Base-by-base conservation (phyloP, 2,329 filamentous ascomycete genomes). In the Arthrobotrys conoides region DNA sequence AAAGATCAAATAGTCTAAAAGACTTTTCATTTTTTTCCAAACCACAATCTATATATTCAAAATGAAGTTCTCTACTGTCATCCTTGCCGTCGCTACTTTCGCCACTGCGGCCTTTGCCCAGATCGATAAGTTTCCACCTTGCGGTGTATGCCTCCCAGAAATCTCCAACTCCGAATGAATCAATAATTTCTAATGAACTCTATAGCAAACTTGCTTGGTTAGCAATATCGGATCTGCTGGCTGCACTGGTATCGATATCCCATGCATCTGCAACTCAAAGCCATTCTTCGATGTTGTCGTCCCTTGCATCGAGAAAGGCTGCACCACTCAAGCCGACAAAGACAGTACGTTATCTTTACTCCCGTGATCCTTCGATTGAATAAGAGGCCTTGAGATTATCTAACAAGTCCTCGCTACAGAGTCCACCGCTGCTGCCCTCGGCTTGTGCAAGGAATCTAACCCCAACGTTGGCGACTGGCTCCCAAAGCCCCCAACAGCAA, bases 21-120 rank as follows among this genome's bases (percentile, higher is more conserved):
- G 63, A 67, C 55, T 71, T 44, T 46, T 67, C 57, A 36, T 49
- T 67, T 27, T 48, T 36, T 12, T n/a, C n/a, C n/a, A n/a, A 59
- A 27, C 41, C 14, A 14, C 41, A 55, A 51, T 9, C 8, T 24
- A 67, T 24, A 67, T 22, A 57, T 70, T 57, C 72, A 76, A 69
- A 76, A 82, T 81, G 81, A 82, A 82, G 72, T 70, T 80, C 78
- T 81, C 76, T 68, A 65, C 76, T 68, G 48, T 80, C 77, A 70
- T 73, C 68, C 24, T 81, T 38, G 63, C 70, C 46, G 67, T 80
- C 68, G 76, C 44, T 61, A 53, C 76, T 44, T 33, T 81, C 75
- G 71, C 71, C 65, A 80, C 80, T 49, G 41, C 69, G 73, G 71
- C 66, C 65, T 80, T 66, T 16, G 79, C 71, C 63, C 80, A 81